Conservation (phyloP, 768 basidiomycete species). For the Calocera cornea region DNA sequence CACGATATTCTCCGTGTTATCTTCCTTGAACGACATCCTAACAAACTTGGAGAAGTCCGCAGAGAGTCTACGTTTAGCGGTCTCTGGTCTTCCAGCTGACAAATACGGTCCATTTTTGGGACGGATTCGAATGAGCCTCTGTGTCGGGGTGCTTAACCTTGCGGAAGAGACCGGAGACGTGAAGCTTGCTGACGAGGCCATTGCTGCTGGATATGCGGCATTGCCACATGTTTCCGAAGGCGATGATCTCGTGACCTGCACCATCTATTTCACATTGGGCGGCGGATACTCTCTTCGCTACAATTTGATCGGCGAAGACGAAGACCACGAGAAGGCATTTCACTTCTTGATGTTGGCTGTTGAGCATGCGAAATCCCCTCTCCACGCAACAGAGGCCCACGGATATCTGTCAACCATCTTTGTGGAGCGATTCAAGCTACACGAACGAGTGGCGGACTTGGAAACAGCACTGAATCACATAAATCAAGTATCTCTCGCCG, state of each 20-base stretch:
- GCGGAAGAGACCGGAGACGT: neutral
- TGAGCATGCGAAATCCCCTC: neutral
- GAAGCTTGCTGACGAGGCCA: neutral
- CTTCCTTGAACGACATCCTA: too few species aligned
- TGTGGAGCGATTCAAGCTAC: conserved; percentile 5
- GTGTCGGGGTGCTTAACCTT: neutral
- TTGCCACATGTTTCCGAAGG: neutral
- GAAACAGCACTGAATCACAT: conserved; percentile 18
- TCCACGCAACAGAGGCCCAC: too few species aligned
- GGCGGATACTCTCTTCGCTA: neutral
- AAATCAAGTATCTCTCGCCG: neutral
- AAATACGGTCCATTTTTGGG: neutral
- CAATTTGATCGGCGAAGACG: neutral
- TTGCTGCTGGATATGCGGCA: neutral
- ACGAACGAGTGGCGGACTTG: conserved; percentile 18
- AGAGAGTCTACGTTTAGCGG: too few species aligned
- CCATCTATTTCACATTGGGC: neutral
- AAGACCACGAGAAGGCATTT: neutral
- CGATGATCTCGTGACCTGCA: neutral
- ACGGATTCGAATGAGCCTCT: neutral
- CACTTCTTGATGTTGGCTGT: neutral
- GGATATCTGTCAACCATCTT: too few species aligned
- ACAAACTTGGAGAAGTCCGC: too few species aligned
- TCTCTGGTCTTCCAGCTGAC: neutral
- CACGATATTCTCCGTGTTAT: too few species aligned